These are phyloP conservation scores for Daphne laureola DNA, from an alignment of 441 rosid genomes.

Conservation along the genomic window DNA sequence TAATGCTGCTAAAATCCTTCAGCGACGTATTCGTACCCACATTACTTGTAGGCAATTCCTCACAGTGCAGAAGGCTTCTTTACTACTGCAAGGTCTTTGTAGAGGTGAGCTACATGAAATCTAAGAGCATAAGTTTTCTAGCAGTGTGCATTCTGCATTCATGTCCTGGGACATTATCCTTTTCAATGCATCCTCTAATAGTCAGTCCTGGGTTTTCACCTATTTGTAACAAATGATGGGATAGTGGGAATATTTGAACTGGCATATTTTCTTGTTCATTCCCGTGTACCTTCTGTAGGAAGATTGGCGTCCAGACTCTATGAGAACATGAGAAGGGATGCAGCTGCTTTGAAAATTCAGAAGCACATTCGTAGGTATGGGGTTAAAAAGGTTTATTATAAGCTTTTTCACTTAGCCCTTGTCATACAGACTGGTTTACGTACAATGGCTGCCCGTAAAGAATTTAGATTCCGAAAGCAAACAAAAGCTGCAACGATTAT, in stretches of 20 bases:
- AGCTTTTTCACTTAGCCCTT: conserved; percentile 54
- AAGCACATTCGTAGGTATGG: conserved; percentile 53
- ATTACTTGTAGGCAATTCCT: conserved; percentile 61
- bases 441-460: conserved; percentile 71
- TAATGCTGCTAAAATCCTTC: conserved; percentile 81
- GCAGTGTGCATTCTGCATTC: too few relatives aligned
- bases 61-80: conserved; percentile 55
- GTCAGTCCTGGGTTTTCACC: neutral
- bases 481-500: conserved; percentile 70
- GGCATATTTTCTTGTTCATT: too few relatives aligned
- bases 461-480: conserved; percentile 65
- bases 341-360: conserved; percentile 82
- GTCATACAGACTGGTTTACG: conserved; percentile 70
- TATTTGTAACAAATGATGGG: neutral
- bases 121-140: neutral
- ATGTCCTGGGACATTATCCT: neutral
- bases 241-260: too few relatives aligned
- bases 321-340: conserved; percentile 48
- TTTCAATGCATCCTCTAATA: too few relatives aligned
- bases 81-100: conserved; percentile 58
- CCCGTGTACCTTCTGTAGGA: conserved; percentile 31
- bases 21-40: conserved; percentile 69
- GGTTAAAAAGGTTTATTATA: conserved; percentile 54
- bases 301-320: conserved; percentile 63
- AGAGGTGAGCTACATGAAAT: conserved; percentile 50